Conservation (phyloP, 768 basidiomycete species). For the Hortiboletus campestris region DNA sequence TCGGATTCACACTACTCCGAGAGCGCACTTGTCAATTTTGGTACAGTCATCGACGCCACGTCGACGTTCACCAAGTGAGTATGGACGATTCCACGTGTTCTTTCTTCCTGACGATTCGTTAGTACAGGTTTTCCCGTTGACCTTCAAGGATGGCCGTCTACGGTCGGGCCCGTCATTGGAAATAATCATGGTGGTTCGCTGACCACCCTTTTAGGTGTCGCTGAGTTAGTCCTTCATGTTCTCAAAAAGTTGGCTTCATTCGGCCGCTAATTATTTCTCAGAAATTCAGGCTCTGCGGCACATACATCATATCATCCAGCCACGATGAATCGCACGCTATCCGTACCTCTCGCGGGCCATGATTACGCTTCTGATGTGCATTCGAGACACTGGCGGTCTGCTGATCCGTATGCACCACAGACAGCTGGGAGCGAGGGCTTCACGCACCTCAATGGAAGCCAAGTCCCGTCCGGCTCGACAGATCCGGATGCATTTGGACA, state of each 20-base stretch:
- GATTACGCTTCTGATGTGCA: not conserved
- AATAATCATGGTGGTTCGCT: not conserved
- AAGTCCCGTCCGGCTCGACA: constrained; percentile 13
- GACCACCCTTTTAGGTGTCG: not conserved
- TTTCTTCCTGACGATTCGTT: constrained; percentile 3
- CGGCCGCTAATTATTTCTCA: not conserved
- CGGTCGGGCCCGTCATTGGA: not conserved
- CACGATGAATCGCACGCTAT: too few relatives aligned
- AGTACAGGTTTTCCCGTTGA: not conserved
- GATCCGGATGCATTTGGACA: not conserved
- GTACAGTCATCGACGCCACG: not conserved
- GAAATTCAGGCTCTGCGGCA: not conserved
- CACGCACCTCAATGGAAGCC: not conserved
- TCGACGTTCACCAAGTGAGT: constrained; percentile 9
- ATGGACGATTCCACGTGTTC: not conserved
- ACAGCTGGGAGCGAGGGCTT: not conserved
- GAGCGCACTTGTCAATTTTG: not conserved
- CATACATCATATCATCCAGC: not conserved
- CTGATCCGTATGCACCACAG: not conserved
- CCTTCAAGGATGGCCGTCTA: not conserved
- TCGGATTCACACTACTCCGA: not conserved
- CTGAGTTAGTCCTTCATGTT: constrained; percentile 11
- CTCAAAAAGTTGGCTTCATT: not conserved
- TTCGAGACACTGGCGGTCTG: not conserved
- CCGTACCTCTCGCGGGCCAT: not conserved